Percentiles rank a stretch among this genome's conserved stretches.
Evolutionary conservation across 148 eudicot species (phyloP).

Genomic region (Fagopyrum homotropicum): DNA sequence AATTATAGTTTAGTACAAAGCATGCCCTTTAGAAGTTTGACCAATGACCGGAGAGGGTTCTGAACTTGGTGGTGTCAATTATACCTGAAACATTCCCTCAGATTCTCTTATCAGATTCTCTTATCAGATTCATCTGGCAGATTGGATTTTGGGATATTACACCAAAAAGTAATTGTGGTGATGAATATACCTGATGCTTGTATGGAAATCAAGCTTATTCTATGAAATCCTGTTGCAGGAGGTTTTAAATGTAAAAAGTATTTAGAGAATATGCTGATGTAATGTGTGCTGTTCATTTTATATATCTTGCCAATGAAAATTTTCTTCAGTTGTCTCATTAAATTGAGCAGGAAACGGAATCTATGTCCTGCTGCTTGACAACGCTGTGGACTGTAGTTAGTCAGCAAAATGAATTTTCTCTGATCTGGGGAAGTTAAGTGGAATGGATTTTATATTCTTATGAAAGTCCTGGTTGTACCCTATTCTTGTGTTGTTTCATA

Average conservation of each 20-base stretch:
- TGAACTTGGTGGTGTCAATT: neutral
- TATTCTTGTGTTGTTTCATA: neutral
- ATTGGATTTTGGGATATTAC: neutral
- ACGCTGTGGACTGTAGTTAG: neutral
- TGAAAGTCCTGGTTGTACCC: neutral
- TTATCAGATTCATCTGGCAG: neutral
- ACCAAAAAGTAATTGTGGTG: neutral
- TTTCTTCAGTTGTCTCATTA: neutral
- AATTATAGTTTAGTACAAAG: neutral
- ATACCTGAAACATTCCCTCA: neutral
- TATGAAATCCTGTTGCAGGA: constrained; percentile 1
- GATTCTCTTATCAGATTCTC: neutral
- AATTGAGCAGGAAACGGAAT: neutral
- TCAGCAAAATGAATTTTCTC: neutral
- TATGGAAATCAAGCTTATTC: neutral
- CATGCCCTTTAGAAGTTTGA: neutral
- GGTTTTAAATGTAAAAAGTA: neutral
- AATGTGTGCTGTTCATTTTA: neutral
- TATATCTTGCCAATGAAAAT: neutral
- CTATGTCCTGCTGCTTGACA: neutral
- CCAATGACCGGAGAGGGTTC: neutral
- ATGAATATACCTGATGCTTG: neutral
- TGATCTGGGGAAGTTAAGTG: neutral
- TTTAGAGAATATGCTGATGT: neutral
- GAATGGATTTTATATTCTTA: neutral